Conservation (phyloP, 495 filamentous ascomycete species). For the Xylaria curta region DNA sequence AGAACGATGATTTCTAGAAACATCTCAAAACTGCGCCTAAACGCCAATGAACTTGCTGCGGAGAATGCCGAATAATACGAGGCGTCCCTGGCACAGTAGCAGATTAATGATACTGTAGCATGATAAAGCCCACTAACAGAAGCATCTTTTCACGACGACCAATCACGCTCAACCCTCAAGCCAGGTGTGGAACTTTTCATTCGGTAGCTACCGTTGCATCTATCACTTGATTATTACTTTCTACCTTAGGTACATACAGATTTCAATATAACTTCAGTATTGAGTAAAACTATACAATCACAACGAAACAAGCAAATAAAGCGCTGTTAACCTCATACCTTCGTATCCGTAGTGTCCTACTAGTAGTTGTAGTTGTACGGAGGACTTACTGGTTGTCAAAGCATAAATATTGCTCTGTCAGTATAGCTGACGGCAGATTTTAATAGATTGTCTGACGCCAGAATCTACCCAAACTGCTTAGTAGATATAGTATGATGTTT, state of each 20-base stretch:
- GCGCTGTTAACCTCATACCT: not conserved
- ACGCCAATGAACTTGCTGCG: conserved; percentile 2
- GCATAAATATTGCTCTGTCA: not conserved
- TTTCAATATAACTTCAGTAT: not conserved
- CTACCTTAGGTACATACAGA: not conserved
- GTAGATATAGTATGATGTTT: not conserved
- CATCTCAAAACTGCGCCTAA: not conserved
- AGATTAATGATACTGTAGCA: not conserved
- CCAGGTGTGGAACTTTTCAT: not conserved
- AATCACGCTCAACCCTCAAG: not conserved
- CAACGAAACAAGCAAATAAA: not conserved
- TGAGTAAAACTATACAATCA: not conserved
- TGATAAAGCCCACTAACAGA: not conserved
- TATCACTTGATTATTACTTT: not conserved
- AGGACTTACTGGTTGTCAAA: not conserved
- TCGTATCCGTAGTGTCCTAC: not conserved
- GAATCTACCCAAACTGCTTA: not conserved
- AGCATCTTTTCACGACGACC: not conserved
- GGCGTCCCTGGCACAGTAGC: not conserved
- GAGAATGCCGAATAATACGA: not conserved
- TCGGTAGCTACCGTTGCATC: not conserved
- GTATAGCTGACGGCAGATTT: conserved; percentile 9
- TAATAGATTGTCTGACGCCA: conserved; percentile 1
- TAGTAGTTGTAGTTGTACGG: not conserved
- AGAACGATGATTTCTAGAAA: not conserved